Base-by-base conservation (phyloP, 495 filamentous ascomycete species). In the Parathielavia appendiculata region DNA sequence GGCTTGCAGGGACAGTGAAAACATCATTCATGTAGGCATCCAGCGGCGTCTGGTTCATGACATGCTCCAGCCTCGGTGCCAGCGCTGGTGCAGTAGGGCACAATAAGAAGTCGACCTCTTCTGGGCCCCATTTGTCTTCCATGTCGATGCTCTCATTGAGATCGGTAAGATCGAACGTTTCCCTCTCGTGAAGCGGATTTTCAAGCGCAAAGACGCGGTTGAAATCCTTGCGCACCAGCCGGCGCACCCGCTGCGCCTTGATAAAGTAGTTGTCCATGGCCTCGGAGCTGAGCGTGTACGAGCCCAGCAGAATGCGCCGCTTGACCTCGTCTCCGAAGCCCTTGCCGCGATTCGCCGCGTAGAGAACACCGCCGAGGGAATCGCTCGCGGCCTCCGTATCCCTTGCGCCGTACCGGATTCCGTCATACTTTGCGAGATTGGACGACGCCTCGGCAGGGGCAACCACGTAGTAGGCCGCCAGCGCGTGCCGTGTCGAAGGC, bases 341-440 rank as follows among this genome's bases (percentile, higher is more conserved):
- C 36, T 75, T 65, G 9, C 83, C 86, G 34, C 93, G 79, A 0
- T 87, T 92, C 10, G 76, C 74, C 4, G 91, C 81, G 65, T 90
- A 98, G 6, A 97, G 78, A 34, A 87, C 83, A 12, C 62, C 62
- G 1, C 68, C 69, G 22, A 68, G 68, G 34, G 62, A 66, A 0
- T 71, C 75, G 57, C 52, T 74, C n/a, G 62, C 63, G 7, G 53
- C 32, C n/a, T 60, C 46, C 2, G 30, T 44, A 16, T 62, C 57
- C 1, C 52, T 22, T 44, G 71, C 76, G 3, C 93, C 93, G 69
- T 96, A 99, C 16, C 93, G 86, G 12, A 97, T 81, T 9, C 95
- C 93, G 65, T 99, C 93, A 69, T 96, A 99, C 72, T 93, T 96
- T 49, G 93, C 88, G n/a, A 99, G 82, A 59, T 99, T 99, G 17